Evolutionary conservation across 495 filamentous ascomycete genomes (phyloP).

Genomic region (Hypomontagnella monticulosa): DNA sequence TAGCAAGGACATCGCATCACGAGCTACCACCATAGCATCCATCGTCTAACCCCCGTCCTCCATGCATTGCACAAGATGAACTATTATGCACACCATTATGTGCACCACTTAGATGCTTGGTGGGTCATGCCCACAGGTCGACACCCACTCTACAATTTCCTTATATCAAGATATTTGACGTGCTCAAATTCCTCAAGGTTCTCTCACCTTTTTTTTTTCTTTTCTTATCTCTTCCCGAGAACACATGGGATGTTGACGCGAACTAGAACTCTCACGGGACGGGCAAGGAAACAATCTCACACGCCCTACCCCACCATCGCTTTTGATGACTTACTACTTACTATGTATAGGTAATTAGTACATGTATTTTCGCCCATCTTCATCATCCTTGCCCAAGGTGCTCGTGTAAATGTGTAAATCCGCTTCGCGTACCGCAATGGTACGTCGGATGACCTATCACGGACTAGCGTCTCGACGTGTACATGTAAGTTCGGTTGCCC

Average conservation of each 20-base stretch:
- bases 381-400: background rate
- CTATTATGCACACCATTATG: too few relatives aligned
- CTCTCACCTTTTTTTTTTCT: constrained; percentile 7
- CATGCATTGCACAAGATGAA: too few relatives aligned
- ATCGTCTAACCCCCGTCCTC: too few relatives aligned
- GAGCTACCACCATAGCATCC: constrained; percentile 1
- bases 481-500: constrained; percentile 1
- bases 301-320: background rate
- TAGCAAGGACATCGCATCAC: constrained; percentile 22
- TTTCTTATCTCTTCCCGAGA: background rate
- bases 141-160: constrained; percentile 10
- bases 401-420: constrained; percentile 2
- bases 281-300: background rate
- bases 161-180: background rate
- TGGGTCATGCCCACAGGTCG: constrained; percentile 20
- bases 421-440: background rate
- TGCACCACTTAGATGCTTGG: background rate
- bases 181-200: background rate
- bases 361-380: too few relatives aligned
- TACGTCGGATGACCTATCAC: constrained; percentile 19
- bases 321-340: too few relatives aligned
- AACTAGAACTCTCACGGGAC: too few relatives aligned
- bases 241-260: too few relatives aligned
- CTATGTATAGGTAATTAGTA: too few relatives aligned
- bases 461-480: constrained; percentile 14